Conservation (phyloP, 2,329 filamentous ascomycete genomes). For the Teratosphaeria nubilosa region DNA sequence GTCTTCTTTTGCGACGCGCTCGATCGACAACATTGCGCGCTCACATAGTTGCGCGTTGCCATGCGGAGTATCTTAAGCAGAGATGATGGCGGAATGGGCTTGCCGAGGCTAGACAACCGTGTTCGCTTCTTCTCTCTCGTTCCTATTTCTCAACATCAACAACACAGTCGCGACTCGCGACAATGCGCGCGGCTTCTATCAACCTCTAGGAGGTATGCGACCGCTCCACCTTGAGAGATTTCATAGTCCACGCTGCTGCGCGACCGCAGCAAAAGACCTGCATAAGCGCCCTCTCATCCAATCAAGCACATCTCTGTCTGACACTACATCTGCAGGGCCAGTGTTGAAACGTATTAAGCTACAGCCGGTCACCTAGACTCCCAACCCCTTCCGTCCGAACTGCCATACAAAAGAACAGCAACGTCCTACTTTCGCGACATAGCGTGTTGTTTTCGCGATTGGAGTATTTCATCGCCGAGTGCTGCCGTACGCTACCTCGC, state of each 20-base stretch:
- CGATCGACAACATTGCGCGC: background rate
- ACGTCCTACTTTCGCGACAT: slow-evolving; percentile 7
- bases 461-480: slow-evolving; percentile 2
- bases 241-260: background rate
- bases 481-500: background rate
- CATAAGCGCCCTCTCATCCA: slow-evolving; percentile 6
- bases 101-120: background rate
- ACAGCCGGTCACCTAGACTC: background rate
- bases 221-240: background rate
- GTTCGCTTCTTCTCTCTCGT: background rate
- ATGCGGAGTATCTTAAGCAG: no score
- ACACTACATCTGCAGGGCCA: slow-evolving; percentile 6
- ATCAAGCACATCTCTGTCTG: background rate
- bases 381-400: background rate
- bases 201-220: background rate
- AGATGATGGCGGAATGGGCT: background rate
- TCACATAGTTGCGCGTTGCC: background rate
- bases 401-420: slow-evolving; percentile 4
- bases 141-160: background rate
- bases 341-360: slow-evolving; percentile 4
- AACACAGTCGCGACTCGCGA: background rate
- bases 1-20: background rate
- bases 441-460: slow-evolving; percentile 7
- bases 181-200: background rate
- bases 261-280: slow-evolving; percentile 2